Evolutionary conservation across 1,139 yeast species (phyloP), one percentile per base, ranked within the genome.

Genomic region (Magnusiomyces ingens): DNA sequence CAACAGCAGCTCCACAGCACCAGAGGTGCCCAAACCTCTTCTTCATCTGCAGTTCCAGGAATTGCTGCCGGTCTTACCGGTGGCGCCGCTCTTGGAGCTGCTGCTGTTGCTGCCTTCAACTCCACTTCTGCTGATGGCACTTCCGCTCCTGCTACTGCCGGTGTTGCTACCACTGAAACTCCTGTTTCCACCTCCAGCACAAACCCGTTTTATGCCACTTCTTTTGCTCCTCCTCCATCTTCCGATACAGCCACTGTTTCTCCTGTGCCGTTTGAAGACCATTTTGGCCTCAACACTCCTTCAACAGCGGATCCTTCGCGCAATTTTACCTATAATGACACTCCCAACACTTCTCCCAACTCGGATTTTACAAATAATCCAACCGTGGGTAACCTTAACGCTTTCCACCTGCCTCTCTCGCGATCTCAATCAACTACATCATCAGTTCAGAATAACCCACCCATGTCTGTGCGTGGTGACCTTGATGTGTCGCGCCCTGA

Each of bases 361-460:
- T 78, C 82, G 0, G 74, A 68, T 35, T 68, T 66, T 57, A 69
- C 65, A 51, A 68, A 66, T 52, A 58, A 58, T 44, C 53, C 56
- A 10, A 62, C 71, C 6, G 67, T 67, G 8, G 64, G 66, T 1
- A 68, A 77, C 41, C 61, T 60, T 35, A 61, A 67, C 35, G 70
- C 71, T 22, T 75, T 75, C 60, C 67, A 70, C 4, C 64, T 78
- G 55, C 81, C 80, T 1, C 75, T 75, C 72, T 83, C 67, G 59
- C 80, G 82, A 66, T 86, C 95, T 1, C 90, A 84, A 58, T 87
- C 96, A 0, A 80, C 86, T 51, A 85, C 96, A 0, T 89, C 96
- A 0, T 87, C 96, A 53, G 95, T 90, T 18, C 94, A 87, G 63
- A 90, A 90, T 69, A 90, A 91, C 66, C 90, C 97, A 1, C 91